Conservation (phyloP, 305 asterid species). For the Solanum aculeatissimum region DNA sequence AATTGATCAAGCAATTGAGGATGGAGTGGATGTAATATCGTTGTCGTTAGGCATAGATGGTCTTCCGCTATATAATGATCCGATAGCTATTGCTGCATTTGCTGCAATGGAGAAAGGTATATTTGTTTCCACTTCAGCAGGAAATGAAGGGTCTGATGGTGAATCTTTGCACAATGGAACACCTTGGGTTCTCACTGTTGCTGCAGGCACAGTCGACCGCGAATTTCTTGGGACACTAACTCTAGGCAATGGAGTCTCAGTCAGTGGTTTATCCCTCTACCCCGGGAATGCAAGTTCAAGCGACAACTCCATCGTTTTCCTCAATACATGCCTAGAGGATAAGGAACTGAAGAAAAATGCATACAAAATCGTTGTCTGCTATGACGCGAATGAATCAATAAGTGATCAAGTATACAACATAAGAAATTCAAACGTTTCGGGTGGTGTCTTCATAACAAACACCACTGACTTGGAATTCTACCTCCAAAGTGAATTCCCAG, state of each 20-base stretch:
- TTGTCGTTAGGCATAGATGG: constrained; percentile 39
- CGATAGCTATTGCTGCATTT: constrained; percentile 40
- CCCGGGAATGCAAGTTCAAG: constrained; percentile 22
- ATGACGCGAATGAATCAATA: constrained; percentile 28
- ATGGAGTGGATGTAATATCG: constrained; percentile 69
- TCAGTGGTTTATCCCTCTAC: constrained; percentile 35
- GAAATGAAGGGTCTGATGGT: constrained; percentile 36
- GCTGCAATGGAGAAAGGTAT: constrained; percentile 59
- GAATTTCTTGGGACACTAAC: constrained; percentile 25
- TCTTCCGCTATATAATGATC: constrained; percentile 23
- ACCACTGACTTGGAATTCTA: constrained; percentile 26
- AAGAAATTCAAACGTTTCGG: constrained; percentile 15
- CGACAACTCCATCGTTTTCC: constrained; percentile 15
- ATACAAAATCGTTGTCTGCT: constrained; percentile 37
- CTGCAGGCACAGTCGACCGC: constrained; percentile 50
- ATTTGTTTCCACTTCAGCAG: constrained; percentile 58
- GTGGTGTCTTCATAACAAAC: constrained; percentile 52
- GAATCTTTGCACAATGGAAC: constrained; percentile 43
- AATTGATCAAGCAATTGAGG: constrained; percentile 57
- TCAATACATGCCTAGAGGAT: constrained; percentile 8
- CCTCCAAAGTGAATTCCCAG: constrained; percentile 30
- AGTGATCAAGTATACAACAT: constrained; percentile 28
- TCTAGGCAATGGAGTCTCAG: constrained; percentile 26
- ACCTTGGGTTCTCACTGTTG: constrained; percentile 69
- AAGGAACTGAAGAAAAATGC: constrained; percentile 8